Conservation (phyloP, 31 red algal genomes). For the Porphyra umbilicalis region DNA sequence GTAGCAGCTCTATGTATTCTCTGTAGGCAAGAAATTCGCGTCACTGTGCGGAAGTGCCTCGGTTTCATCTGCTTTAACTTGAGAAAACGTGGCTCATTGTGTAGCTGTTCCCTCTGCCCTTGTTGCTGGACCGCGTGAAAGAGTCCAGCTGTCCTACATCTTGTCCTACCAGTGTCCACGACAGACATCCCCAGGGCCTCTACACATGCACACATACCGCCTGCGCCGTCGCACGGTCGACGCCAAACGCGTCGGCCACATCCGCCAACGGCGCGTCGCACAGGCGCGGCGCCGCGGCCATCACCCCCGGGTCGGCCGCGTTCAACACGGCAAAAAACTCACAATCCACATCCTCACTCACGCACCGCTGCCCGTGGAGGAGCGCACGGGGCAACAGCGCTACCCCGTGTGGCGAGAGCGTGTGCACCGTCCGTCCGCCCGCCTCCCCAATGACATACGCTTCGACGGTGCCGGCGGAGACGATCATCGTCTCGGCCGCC, state of each 20-base stretch:
- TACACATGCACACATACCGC: not conserved
- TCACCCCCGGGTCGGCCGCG: not conserved
- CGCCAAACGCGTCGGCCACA: not conserved
- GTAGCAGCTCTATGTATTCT: no score
- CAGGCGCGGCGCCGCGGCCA: not conserved
- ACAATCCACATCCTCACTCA: not conserved
- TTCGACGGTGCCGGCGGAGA: not conserved
- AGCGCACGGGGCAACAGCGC: not conserved
- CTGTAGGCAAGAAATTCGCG: no score
- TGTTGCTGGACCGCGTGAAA: no score
- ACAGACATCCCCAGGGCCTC: no score
- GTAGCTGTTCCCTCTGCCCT: no score
- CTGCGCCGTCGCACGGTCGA: not conserved
- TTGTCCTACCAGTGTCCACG: no score
- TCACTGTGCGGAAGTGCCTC: no score
- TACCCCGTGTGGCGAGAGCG: not conserved
- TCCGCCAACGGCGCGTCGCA: not conserved
- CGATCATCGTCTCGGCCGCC: not conserved
- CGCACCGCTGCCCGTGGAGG: not conserved
- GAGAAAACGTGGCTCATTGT: no score
- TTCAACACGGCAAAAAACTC: not conserved
- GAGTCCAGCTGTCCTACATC: no score
- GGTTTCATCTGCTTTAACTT: no score
- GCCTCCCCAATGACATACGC: not conserved
- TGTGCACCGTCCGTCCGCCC: not conserved